Conservation (phyloP, 371 early-diverging fungal species). For the Polyrhizophydium stewartii region DNA sequence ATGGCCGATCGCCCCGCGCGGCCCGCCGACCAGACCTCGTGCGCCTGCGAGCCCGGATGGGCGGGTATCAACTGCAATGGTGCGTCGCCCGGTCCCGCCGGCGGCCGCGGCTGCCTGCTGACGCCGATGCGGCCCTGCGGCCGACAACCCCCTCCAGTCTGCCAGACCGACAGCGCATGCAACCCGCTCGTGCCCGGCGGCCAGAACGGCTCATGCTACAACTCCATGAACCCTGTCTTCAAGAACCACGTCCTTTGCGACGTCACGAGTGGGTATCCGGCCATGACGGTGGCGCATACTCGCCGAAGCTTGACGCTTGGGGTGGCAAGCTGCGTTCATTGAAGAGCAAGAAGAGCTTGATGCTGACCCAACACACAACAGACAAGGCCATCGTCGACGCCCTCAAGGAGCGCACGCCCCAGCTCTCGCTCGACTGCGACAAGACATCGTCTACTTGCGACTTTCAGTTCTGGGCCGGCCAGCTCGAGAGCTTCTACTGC, state of each 20-base stretch:
- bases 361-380: too few relatives aligned
- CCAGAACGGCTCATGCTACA: conserved; percentile 79
- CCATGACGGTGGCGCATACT: neutral
- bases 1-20: conserved; percentile 50
- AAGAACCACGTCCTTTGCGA: conserved; percentile 82
- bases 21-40: conserved; percentile 34
- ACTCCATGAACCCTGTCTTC: conserved; percentile 69
- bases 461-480: conserved; percentile 37
- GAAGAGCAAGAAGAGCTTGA: too few relatives aligned
- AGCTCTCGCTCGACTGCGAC: conserved; percentile 29
- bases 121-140: too few relatives aligned
- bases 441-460: conserved; percentile 16
- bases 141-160: neutral
- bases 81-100: conserved; percentile 17
- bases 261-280: conserved; percentile 75
- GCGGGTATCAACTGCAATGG: conserved; percentile 89
- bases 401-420: conserved; percentile 26
- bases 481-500: conserved; percentile 35
- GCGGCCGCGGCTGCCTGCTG: conserved; percentile 45
- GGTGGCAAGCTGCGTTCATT: too few relatives aligned
- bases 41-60: conserved; percentile 85
- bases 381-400: conserved; percentile 28
- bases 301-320: neutral
- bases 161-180: conserved; percentile 40
- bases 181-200: conserved; percentile 69